These are phyloP conservation scores for Glycine latifolia DNA, from an alignment of 306 rosid species.

Conservation along the genomic window DNA sequence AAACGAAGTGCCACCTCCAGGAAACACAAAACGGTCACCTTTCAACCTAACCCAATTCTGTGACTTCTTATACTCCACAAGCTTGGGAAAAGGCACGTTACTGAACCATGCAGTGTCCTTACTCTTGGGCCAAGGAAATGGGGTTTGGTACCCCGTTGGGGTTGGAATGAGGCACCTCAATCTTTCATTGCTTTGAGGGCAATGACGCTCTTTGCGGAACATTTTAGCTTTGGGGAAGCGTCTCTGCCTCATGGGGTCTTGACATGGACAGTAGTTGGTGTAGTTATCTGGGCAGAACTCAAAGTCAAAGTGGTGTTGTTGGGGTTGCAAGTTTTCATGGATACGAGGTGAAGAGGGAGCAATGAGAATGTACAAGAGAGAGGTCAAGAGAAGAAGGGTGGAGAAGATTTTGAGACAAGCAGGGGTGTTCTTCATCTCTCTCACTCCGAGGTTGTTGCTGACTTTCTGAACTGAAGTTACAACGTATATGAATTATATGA, in stretches of 20 bases:
- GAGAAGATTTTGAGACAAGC: constrained; percentile 19
- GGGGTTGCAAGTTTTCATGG: not conserved
- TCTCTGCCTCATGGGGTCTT: constrained; percentile 52
- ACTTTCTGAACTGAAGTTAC: not conserved
- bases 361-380: constrained; percentile 34
- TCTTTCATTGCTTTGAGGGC: constrained; percentile 46
- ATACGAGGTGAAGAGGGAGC: not conserved
- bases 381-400: not conserved
- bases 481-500: not conserved
- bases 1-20: constrained; percentile 68
- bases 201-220: constrained; percentile 60
- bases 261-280: constrained; percentile 59
- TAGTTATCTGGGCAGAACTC: constrained; percentile 46
- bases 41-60: constrained; percentile 63
- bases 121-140: constrained; percentile 59
- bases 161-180: constrained; percentile 50
- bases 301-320: constrained; percentile 21
- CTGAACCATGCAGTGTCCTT: constrained; percentile 60
- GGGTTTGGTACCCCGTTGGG: constrained; percentile 49
- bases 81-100: constrained; percentile 57
- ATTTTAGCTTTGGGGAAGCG: constrained; percentile 22
- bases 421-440: not conserved
- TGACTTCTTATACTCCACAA: constrained; percentile 55
- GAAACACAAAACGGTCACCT: constrained; percentile 55
- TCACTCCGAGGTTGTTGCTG: not conserved